Percentiles rank a stretch among this genome's conserved stretches.
phyloP scores from a whole-genome alignment of 495 filamentous ascomycete genomes.

The Neurospora discreta region DNA sequence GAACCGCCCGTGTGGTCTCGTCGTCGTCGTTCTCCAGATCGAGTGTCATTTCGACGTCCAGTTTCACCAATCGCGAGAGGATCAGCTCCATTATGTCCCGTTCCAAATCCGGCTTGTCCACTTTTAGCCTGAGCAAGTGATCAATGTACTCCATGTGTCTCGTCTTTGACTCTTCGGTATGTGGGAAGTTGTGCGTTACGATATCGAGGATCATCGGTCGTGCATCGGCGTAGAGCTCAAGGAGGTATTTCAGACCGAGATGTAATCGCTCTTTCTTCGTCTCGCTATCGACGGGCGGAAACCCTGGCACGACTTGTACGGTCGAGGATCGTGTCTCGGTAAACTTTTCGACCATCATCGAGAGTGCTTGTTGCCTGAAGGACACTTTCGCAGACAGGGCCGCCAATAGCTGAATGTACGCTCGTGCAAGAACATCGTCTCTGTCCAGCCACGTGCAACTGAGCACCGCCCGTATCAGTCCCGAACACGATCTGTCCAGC shows the following conservation, averaged over 20 bases:
- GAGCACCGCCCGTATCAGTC: conserved; percentile 62
- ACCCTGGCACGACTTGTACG: conserved; percentile 46
- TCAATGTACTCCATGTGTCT: conserved; percentile 65
- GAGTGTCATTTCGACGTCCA: conserved; percentile 84
- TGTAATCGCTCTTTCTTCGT: conserved; percentile 61
- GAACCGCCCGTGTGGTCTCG: conserved; percentile 35
- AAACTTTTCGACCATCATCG: conserved; percentile 73
- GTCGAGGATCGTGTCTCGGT: conserved; percentile 35
- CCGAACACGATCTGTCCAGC: conserved; percentile 60
- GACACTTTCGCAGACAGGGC: conserved; percentile 70
- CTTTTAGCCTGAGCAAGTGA: conserved; percentile 63
- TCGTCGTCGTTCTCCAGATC: conserved; percentile 63
- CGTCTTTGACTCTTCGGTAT: conserved; percentile 57
- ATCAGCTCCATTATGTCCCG: conserved; percentile 74
- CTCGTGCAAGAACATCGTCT: conserved; percentile 65
- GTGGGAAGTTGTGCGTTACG: conserved; percentile 59
- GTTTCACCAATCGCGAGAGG: conserved; percentile 73
- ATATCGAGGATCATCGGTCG: conserved; percentile 52
- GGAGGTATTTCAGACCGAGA: conserved; percentile 59
- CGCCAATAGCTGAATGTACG: conserved; percentile 71
- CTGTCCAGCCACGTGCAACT: conserved; percentile 74
- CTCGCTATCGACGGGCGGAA: conserved; percentile 43
- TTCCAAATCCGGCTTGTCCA: conserved; percentile 70
- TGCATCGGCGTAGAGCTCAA: conserved; percentile 68
- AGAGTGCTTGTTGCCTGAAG: conserved; percentile 43